Base-by-base conservation (phyloP, 768 basidiomycete species). In the Phylloporus sp. region DNA sequence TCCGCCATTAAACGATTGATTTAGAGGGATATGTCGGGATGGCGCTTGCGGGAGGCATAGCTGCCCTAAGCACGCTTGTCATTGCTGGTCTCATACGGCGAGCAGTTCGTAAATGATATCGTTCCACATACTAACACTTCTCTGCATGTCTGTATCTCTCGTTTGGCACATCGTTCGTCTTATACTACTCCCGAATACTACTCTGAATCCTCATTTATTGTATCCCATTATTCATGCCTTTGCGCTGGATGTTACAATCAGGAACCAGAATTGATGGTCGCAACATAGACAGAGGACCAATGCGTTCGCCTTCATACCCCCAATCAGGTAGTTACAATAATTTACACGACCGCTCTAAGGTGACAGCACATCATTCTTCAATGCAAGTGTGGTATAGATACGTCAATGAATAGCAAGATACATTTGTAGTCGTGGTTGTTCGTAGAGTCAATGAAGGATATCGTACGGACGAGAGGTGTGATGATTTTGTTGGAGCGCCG, bases 11-110 rank as follows among this genome's bases (percentile, higher is more conserved):
- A 51, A 37, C 28, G 33, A 41, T 38, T 24, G 23, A 40, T 39
- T 28, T 6, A 94, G 95, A 99, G 68, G 94, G 94, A n/a, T 97
- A 97, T 65, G 90, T 97, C 40, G 96, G 96, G 38, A 92, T 99
- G 86, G 96, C 93, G 13, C 75, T 99, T 34, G 90, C 84, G 17
- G 94, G 94, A 41, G 91, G 93, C 44, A 85, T 79, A 33, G 92
- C 89, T 13, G 93, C 95, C 13, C 59, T 95, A 18, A 88, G 90
- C 42, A 82, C 86, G 24, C 66, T 91, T 38, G 64, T 86, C 48
- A 48, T 90, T 45, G 85, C 88, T 63, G 71, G 80, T 70, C 71
- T 90, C 61, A 76, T 92, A 80, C 86, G 90, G 81, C 88, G 87
- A 80, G 84, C 88, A 66, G 58, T 65, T 53, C 76, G 77, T 67